These are phyloP conservation scores for Euphorbia corollata DNA, from an alignment of 441 rosid genomes.

Conservation along the genomic window DNA sequence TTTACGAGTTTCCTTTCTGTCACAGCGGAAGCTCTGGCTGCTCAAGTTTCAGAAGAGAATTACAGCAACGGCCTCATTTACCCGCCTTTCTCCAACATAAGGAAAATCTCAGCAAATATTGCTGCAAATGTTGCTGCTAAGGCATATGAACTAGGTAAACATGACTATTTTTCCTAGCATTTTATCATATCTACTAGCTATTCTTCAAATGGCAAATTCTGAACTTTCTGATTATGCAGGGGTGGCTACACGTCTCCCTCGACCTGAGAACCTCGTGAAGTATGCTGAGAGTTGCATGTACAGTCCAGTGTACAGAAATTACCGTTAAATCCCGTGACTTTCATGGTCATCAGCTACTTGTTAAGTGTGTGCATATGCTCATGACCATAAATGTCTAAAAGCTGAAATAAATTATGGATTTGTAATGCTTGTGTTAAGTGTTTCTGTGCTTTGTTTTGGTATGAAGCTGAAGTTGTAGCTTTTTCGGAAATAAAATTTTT, in stretches of 20 bases:
- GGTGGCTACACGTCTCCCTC: slow-evolving; percentile 82
- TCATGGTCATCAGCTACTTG: not conserved
- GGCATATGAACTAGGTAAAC: slow-evolving; percentile 88
- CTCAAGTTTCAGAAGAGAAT: slow-evolving; percentile 55
- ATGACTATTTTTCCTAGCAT: no score
- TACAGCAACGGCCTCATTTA: slow-evolving; percentile 60
- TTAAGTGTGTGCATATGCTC: not conserved
- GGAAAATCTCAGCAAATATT: slow-evolving; percentile 73
- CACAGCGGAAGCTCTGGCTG: slow-evolving; percentile 85
- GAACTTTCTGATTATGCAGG: no score
- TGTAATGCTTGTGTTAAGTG: not conserved
- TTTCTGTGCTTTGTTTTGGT: slow-evolving; percentile 1
- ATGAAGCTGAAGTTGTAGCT: slow-evolving; percentile 6
- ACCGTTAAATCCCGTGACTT: slow-evolving; percentile 33
- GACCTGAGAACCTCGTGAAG: slow-evolving; percentile 63
- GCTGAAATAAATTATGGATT: slow-evolving; percentile 6
- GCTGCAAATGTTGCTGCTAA: slow-evolving; percentile 81
- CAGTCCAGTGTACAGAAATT: slow-evolving; percentile 63
- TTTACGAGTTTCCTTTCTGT: no score
- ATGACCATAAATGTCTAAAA: not conserved
- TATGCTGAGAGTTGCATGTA: slow-evolving; percentile 93
- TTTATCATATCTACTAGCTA: no score
- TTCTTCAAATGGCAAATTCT: no score
- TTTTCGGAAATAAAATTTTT: not conserved
- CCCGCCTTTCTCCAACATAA: slow-evolving; percentile 78